phyloP scores from a whole-genome alignment of 371 early-diverging fungal genomes.

The Syncephalastrum sp. region DNA sequence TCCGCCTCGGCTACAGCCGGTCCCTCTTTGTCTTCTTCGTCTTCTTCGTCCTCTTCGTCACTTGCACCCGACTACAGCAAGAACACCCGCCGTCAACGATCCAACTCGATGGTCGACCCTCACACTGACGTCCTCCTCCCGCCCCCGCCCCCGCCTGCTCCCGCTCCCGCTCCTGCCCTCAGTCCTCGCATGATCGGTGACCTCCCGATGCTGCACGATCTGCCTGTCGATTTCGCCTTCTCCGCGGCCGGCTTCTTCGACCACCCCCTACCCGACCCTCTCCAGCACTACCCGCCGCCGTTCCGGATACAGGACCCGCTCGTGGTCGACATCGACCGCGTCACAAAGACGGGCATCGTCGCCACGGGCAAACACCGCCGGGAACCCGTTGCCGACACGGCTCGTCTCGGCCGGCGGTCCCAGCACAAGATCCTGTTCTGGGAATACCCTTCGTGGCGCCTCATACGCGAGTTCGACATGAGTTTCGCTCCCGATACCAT shows the following conservation, averaged over 20 bases:
- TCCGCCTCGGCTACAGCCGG: slow-evolving; percentile 5
- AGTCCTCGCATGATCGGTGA: background rate
- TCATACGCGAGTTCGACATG: slow-evolving; percentile 29
- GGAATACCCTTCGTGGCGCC: slow-evolving; percentile 34
- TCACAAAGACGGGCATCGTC: slow-evolving; percentile 28
- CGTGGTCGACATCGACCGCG: slow-evolving; percentile 36
- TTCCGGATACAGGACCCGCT: slow-evolving; percentile 38
- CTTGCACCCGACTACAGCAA: background rate
- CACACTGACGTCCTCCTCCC: background rate
- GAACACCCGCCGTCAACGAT: too few relatives aligned
- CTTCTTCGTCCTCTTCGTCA: slow-evolving; percentile 5
- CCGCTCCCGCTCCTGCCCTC: background rate
- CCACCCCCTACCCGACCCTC: slow-evolving; percentile 5
- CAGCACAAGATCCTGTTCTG: slow-evolving; percentile 39
- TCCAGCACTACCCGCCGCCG: slow-evolving; percentile 14
- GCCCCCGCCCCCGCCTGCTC: background rate
- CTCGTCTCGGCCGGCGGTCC: slow-evolving; percentile 12
- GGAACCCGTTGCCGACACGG: background rate
- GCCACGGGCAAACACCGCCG: slow-evolving; percentile 35
- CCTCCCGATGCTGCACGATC: background rate
- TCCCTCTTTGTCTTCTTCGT: slow-evolving; percentile 4
- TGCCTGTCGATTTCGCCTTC: background rate
- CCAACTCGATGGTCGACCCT: too few relatives aligned
- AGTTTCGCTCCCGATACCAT: slow-evolving; percentile 21
- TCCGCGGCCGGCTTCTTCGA: background rate